Conservation (phyloP, 1,139 yeast genomes). For the Casaregolazyma lundiana region DNA sequence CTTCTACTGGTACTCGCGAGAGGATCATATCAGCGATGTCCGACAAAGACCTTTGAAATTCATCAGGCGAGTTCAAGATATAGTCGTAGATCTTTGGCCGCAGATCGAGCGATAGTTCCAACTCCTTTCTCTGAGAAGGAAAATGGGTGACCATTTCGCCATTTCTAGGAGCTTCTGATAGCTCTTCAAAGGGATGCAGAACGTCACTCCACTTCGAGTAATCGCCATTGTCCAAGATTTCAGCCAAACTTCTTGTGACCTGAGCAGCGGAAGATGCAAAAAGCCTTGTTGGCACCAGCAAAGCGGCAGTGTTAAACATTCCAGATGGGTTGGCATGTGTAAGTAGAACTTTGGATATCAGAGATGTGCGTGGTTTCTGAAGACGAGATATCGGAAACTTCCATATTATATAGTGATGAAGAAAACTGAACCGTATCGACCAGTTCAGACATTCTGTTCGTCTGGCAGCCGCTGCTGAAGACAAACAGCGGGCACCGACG, state of each 20-base stretch:
- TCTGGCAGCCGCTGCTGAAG: not conserved
- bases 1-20: not conserved
- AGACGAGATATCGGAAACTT: not conserved
- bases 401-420: not conserved
- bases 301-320: not conserved
- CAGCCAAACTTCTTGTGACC: not conserved
- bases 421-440: not conserved
- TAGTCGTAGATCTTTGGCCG: conserved; percentile 1
- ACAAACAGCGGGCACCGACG: not conserved
- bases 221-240: not conserved
- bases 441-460: not conserved
- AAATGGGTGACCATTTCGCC: not conserved
- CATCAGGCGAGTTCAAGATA: not conserved
- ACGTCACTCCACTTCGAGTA: not conserved
- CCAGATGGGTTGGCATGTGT: not conserved
- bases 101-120: not conserved
- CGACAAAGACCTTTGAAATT: not conserved
- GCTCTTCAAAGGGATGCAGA: not conserved
- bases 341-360: not conserved
- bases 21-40: not conserved
- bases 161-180: not conserved
- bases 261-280: not conserved
- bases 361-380: not conserved
- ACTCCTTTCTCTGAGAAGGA: not conserved
- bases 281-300: not conserved